These are phyloP conservation scores for Coemansia sp. DNA, from an alignment of 192 early-diverging fungal species.

Conservation along the genomic window DNA sequence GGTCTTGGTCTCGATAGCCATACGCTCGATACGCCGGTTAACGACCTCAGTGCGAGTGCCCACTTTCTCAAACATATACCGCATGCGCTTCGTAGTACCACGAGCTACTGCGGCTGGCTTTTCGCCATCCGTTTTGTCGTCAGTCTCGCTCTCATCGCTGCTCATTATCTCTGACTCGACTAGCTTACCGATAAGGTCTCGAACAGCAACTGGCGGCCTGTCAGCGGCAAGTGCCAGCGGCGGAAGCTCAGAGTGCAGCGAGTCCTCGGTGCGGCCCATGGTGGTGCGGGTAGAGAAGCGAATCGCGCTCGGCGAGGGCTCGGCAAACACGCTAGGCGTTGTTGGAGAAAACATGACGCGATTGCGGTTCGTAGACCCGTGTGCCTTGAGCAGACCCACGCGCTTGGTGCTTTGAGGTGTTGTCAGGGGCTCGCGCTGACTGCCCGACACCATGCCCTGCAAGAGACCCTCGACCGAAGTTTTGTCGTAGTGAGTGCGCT, in stretches of 20 bases:
- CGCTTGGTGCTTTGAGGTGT: conserved; percentile 47
- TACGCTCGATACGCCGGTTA: conserved; percentile 55
- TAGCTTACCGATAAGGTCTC: conserved; percentile 13
- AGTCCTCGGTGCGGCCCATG: conserved; percentile 39
- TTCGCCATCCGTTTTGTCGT: neutral
- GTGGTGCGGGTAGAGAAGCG: conserved; percentile 49
- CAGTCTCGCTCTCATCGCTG: conserved; percentile 33
- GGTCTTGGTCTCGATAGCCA: conserved; percentile 47
- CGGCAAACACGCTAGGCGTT: conserved; percentile 54
- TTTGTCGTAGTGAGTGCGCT: conserved; percentile 54
- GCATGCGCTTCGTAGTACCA: conserved; percentile 35
- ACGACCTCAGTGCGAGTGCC: conserved; percentile 42
- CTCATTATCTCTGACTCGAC: conserved; percentile 8
- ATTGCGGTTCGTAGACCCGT: conserved; percentile 11
- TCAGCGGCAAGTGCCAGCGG: conserved; percentile 21
- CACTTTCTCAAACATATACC: conserved; percentile 58
- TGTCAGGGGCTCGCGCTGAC: conserved; percentile 28
- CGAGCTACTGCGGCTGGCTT: neutral
- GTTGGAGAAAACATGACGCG: conserved; percentile 32
- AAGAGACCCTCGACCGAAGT: conserved; percentile 50
- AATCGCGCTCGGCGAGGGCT: conserved; percentile 52
- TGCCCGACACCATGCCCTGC: conserved; percentile 46
- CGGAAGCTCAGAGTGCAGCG: conserved; percentile 36
- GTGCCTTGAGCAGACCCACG: conserved; percentile 37
- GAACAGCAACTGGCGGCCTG: conserved; percentile 9